Evolutionary conservation across 441 rosid genomes (phyloP).

Genomic region (Sinapis alba): DNA sequence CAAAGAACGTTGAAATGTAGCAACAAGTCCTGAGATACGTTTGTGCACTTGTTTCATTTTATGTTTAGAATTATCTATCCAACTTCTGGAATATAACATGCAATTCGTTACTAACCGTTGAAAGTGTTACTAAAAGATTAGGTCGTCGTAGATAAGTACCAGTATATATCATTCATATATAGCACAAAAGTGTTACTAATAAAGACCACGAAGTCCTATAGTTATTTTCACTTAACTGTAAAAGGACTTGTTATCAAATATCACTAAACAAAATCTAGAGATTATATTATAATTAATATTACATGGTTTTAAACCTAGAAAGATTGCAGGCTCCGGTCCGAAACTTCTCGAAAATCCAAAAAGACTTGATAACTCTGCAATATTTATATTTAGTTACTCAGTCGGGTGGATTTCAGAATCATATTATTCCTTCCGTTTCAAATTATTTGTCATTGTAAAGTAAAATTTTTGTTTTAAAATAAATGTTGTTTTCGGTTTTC

Average conservation of each 20-base stretch:
- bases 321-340: not conserved
- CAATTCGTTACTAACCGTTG: not conserved
- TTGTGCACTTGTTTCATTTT: slow-evolving; percentile 6
- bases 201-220: not conserved
- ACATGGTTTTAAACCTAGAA: not conserved
- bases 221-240: not conserved
- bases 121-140: not conserved
- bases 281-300: not conserved
- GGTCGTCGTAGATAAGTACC: not conserved
- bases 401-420: not conserved
- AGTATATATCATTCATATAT: not conserved
- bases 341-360: not conserved
- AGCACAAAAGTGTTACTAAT: not conserved
- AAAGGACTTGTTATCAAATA: not conserved
- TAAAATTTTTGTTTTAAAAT: too few relatives aligned
- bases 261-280: not conserved
- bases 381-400: not conserved
- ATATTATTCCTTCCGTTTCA: too few relatives aligned
- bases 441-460: too few relatives aligned
- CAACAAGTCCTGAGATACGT: slow-evolving; percentile 3
- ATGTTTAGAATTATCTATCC: not conserved
- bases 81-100: not conserved
- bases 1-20: slow-evolving; percentile 3
- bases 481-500: too few relatives aligned
- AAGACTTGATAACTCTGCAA: not conserved